Percentiles rank a stretch among this genome's conserved stretches.
phyloP scores from a whole-genome alignment of 2,329 filamentous ascomycete genomes.

The Colletotrichum viniferum region DNA sequence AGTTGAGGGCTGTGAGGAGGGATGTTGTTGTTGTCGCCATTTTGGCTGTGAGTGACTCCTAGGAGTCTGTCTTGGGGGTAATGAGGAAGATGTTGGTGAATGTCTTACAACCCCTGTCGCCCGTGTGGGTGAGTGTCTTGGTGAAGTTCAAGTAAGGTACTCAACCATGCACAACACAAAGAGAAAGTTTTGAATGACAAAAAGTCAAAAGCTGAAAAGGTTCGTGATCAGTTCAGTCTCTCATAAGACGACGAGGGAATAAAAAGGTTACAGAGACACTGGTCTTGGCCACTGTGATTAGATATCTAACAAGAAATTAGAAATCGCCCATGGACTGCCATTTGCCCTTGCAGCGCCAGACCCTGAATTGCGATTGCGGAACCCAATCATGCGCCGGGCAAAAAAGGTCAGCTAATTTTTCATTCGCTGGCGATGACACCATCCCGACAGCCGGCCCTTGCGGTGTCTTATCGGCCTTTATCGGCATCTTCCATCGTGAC shows the following conservation, averaged over 20 bases:
- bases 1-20: conserved; percentile 76
- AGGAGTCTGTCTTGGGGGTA: not conserved
- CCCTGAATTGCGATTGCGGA: not conserved
- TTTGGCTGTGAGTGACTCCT: not conserved
- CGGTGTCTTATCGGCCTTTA: conserved; percentile 6
- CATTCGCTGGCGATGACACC: conserved; percentile 21
- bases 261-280: too few species aligned
- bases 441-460: conserved; percentile 19
- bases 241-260: too few species aligned
- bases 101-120: conserved; percentile 8
- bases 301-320: not conserved
- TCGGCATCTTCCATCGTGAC: conserved; percentile 4
- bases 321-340: not conserved
- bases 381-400: conserved; percentile 17
- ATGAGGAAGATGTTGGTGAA: not conserved
- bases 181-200: not conserved
- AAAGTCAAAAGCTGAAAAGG: not conserved
- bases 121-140: not conserved
- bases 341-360: not conserved
- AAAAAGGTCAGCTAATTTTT: conserved; percentile 15
- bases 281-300: not conserved
- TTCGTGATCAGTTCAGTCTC: not conserved
- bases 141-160: not conserved
- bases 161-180: not conserved
- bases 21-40: conserved; percentile 37